A percentile compares a stretch with the other conserved stretches of the same genome.
These are phyloP conservation scores for Cercophora samala DNA, from an alignment of 495 filamentous ascomycete species.

Conservation along the genomic window DNA sequence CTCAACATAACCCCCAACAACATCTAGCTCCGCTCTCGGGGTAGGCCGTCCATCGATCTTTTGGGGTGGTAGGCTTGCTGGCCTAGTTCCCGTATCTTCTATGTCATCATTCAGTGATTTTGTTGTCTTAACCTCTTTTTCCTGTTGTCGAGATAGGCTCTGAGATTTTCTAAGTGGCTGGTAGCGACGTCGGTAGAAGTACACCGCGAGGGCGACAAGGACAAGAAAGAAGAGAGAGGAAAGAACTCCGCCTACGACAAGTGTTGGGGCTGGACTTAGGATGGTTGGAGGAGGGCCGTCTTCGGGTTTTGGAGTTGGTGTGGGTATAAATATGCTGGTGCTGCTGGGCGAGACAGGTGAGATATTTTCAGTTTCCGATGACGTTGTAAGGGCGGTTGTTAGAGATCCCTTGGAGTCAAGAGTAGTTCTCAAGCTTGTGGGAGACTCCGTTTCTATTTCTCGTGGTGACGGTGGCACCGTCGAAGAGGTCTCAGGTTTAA, in stretches of 20 bases:
- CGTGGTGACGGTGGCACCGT: not conserved
- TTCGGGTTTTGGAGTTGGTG: no score
- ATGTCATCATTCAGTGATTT: not conserved
- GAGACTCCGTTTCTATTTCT: not conserved
- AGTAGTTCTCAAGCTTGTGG: not conserved
- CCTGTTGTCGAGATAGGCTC: not conserved
- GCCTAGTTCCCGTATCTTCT: not conserved
- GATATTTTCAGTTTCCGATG: not conserved
- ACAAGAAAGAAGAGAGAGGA: not conserved
- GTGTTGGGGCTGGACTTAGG: not conserved
- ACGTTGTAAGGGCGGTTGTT: not conserved
- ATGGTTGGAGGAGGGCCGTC: not conserved
- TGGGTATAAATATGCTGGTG: not conserved
- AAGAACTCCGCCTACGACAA: not conserved
- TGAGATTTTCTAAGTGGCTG: not conserved
- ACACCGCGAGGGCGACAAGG: not conserved
- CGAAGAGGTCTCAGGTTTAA: not conserved
- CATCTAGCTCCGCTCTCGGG: not conserved
- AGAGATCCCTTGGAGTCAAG: not conserved
- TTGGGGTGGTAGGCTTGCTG: not conserved
- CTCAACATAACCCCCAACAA: not conserved
- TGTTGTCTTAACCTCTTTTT: not conserved
- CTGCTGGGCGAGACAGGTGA: not conserved
- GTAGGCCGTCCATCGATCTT: not conserved
- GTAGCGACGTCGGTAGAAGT: not conserved